These are phyloP conservation scores for Fusarium cicatricum DNA, from an alignment of 2,329 filamentous ascomycete species.

Conservation along the genomic window DNA sequence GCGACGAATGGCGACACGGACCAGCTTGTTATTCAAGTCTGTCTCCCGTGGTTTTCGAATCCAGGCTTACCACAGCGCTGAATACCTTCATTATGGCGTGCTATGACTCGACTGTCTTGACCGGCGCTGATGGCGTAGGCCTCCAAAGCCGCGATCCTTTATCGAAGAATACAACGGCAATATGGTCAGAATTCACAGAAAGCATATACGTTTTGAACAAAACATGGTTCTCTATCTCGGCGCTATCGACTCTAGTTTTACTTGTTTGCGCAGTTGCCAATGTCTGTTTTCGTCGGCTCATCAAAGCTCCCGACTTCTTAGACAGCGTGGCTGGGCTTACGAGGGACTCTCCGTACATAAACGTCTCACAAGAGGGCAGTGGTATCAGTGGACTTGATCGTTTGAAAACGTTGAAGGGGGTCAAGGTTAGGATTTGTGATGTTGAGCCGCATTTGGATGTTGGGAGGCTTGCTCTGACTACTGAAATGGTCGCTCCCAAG, in stretches of 20 bases:
- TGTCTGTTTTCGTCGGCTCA: not conserved
- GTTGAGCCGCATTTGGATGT: not conserved
- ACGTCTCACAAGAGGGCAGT: constrained; percentile 1
- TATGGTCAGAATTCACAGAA: constrained; percentile 2
- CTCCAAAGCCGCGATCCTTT: not conserved
- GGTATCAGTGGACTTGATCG: constrained; percentile 4
- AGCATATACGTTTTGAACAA: constrained; percentile 4
- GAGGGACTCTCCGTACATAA: constrained; percentile 3
- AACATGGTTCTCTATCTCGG: constrained; percentile 2
- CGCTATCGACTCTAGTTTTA: not conserved
- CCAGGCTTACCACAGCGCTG: not conserved
- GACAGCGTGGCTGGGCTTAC: constrained; percentile 9
- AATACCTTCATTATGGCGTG: not conserved
- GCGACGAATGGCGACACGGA: too few relatives aligned
- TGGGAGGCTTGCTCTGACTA: constrained; percentile 6
- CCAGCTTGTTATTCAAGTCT: not conserved
- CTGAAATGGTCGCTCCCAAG: not conserved
- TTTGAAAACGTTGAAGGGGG: not conserved
- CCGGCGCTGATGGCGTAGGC: not conserved
- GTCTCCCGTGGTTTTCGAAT: not conserved
- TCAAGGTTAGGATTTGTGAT: not conserved
- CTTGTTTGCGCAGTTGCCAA: not conserved
- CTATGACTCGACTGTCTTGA: not conserved
- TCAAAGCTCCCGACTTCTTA: constrained; percentile 12
- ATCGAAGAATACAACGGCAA: constrained; percentile 13